phyloP scores from a whole-genome alignment of 108 stramenopile species.

The Nannochloropsis gaditana region DNA sequence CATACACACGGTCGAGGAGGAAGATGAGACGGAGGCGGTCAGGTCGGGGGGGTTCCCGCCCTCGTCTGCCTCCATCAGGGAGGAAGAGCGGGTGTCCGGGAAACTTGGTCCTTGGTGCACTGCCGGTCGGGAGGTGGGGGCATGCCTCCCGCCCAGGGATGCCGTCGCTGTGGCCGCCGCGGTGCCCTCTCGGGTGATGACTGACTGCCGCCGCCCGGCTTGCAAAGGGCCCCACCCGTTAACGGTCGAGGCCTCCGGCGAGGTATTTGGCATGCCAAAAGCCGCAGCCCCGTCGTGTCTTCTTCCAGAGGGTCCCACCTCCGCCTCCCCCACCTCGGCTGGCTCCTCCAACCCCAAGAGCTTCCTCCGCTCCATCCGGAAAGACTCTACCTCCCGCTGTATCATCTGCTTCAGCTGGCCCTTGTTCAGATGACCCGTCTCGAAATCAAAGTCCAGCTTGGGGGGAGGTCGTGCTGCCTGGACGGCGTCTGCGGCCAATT shows the following conservation, averaged over 20 bases:
- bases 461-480: background rate
- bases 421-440: background rate
- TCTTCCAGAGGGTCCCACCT: background rate
- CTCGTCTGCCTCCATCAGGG: background rate
- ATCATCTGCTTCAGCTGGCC: background rate
- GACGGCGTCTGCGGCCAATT: background rate
- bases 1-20: background rate
- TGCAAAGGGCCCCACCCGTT: background rate
- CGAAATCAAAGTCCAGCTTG: background rate
- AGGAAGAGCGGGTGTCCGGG: background rate
- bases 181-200: background rate
- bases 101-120: background rate
- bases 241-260: background rate
- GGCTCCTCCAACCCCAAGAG: background rate
- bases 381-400: background rate
- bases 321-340: background rate
- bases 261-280: background rate
- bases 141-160: background rate
- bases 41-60: background rate
- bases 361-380: background rate
- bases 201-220: background rate
- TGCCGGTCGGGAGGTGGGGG: conserved; percentile 1
- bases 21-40: background rate
- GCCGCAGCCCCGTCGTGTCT: background rate
- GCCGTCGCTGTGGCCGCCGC: background rate